Base-by-base conservation (phyloP, 805 yeast genomes). In the Sporopachydermia quercuum region DNA sequence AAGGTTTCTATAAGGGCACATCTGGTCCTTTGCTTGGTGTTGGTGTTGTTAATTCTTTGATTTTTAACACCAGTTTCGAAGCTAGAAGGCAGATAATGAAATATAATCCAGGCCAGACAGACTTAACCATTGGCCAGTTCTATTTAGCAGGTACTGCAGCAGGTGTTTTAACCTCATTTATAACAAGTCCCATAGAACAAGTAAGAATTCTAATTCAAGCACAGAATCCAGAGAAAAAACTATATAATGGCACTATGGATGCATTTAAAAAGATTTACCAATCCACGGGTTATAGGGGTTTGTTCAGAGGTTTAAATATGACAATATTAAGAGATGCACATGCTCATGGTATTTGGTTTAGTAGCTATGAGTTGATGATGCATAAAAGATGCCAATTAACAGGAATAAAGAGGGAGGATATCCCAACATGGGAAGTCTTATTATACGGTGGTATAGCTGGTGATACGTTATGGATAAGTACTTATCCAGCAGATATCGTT, bases 141-240 rank as follows among this genome's bases (percentile, higher is more conserved):
- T 68, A 69, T 5, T 46, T 63, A 11, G 68, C 68, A 8, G 70
- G 68, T 0, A 48, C 64, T 33, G 68, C 66, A 4, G 51, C 61
- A 41, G 70, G 70, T 2, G 55, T 53, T 55, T 63, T 69, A 1
- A 69, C 64, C 4, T 62, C 68, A 14, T 62, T 65, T 50, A 68
- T 65, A 14, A 69, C 70, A 1, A 68, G 68, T 3, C 70, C 70
- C 14, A 60, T 65, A 15, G 70, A 65, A 45, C 68, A 63, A 46
- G 58, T 63, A 49, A 64, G 64, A 45, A 69, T 68, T 5, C 51
- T 68, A 34, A 53, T 65, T 17, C 70, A 65, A 45, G 68, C 64
- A 4, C 70, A 65, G 42, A 64, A 65, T 45, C 68, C 63, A 46
- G 63, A 65, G 13, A 60, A 62, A 36, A 61, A 47, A 41, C 37